Base-by-base conservation (phyloP, 2,329 filamentous ascomycete species). In the Paracamarosporium sp. region DNA sequence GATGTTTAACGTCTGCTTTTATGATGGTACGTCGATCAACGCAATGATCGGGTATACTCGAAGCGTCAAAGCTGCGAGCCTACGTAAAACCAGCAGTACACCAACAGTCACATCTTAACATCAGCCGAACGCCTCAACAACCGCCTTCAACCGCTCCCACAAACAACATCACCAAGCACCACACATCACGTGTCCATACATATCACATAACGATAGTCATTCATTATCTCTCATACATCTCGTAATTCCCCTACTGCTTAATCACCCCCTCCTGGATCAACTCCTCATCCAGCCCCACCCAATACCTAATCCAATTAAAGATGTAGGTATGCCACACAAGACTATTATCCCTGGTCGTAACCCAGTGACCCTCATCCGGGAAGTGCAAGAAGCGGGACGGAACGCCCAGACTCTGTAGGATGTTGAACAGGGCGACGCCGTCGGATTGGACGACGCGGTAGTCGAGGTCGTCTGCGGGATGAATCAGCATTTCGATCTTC, bases 361-460 rank as follows among this genome's bases (percentile, higher is more conserved):
- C 93, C 91, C 92, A 90, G 66, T 91, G 88, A 24, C 87, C 86
- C 76, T 92, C 90, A 70, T 91, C 91, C 0, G 92, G 91, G 74
- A 96, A 97, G 36, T 88, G 88, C 66, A 96, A 72, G 63, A 96
- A 86, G 55, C 89, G 87, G 74, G 90, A 93, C 5, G 91, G 89
- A 4, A 96, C 85, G 0, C 87, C 88, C 45, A 86, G 84, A 36
- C 88, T 86, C 77, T 97, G 93, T 25, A 97, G 79, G 3, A 93
- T 88, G 62, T 96, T 96, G 79, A 96, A 97, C 51, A 91, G 89
- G 15, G 90, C 86, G 46, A 96, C 76, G 0, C 93, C 93, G 75
- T 97, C 94, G 0, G 89, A 86, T 50, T 97, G 88, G 0, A 93
- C 89, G 28, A 97, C 81, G n/a, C 94, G 87, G 74, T 96, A 98